phyloP scores from a whole-genome alignment of 2,329 filamentous ascomycete genomes.

The Sphaerulina populicola region DNA sequence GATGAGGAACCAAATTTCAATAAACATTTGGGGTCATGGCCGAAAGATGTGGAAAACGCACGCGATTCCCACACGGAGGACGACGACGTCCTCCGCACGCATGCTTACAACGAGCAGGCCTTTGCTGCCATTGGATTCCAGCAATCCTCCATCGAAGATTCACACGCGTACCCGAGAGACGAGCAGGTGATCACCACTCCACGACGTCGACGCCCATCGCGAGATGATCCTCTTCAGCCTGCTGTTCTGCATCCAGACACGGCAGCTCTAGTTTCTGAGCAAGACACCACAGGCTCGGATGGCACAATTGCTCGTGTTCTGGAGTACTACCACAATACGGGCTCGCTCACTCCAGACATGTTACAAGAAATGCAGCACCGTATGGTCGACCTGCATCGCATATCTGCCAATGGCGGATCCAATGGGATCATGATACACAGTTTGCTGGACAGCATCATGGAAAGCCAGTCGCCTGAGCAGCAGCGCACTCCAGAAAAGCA shows the following conservation, averaged over 20 bases:
- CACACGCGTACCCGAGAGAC: constrained; percentile 14
- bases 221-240: constrained; percentile 25
- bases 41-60: constrained; percentile 17
- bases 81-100: constrained; percentile 15
- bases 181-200: constrained; percentile 25
- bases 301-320: constrained; percentile 22
- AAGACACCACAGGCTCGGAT: constrained; percentile 11
- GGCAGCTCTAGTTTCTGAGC: constrained; percentile 1
- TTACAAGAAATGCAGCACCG: constrained; percentile 29
- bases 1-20: constrained; percentile 24
- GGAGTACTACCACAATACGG: constrained; percentile 28
- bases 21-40: constrained; percentile 19
- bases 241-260: constrained; percentile 8
- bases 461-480: constrained; percentile 9
- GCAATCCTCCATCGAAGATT: constrained; percentile 20
- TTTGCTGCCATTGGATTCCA: constrained; percentile 21
- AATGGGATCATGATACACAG: constrained; percentile 32
- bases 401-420: constrained; percentile 31
- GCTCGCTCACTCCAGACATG: constrained; percentile 29
- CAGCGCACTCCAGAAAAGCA: constrained; percentile 16
- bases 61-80: constrained; percentile 11
- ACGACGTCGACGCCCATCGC: constrained; percentile 13
- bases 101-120: constrained; percentile 21
- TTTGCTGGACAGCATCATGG: constrained; percentile 29
- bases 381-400: constrained; percentile 28